These are phyloP conservation scores for Lithocarpus polystachyus DNA, from an alignment of 306 rosid genomes.

Conservation along the genomic window DNA sequence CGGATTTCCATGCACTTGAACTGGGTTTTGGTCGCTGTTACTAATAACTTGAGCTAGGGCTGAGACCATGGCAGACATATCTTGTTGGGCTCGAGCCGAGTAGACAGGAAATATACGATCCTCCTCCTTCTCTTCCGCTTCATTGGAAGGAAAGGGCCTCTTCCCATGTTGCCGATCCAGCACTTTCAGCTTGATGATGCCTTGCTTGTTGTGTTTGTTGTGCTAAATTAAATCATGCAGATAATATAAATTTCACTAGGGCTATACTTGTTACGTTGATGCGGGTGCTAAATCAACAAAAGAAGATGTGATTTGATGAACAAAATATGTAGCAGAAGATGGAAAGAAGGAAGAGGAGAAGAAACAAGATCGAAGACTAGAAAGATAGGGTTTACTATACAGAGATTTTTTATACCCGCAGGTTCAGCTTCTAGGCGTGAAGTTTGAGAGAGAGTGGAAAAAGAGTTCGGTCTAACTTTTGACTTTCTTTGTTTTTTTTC, in stretches of 20 bases:
- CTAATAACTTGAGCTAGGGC: conserved; percentile 75
- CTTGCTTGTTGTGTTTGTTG: background rate
- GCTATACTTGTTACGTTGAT: no score
- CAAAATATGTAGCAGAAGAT: background rate
- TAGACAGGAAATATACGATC: conserved; percentile 56
- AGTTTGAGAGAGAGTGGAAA: background rate
- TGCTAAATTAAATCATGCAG: background rate
- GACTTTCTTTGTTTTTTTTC: background rate
- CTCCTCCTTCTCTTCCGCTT: conserved; percentile 52
- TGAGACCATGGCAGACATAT: conserved; percentile 70
- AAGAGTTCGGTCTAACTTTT: background rate
- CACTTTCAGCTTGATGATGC: conserved; percentile 10
- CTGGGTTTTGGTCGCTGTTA: conserved; percentile 16
- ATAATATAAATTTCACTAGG: background rate
- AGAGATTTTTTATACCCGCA: background rate
- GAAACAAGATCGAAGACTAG: background rate
- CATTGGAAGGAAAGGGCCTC: conserved; percentile 41
- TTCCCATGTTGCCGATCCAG: conserved; percentile 47
- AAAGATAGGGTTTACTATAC: background rate
- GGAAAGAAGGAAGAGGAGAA: background rate
- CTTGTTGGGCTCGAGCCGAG: conserved; percentile 71
- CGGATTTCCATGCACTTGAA: conserved; percentile 24
- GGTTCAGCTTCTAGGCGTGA: background rate
- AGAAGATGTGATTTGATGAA: no score
- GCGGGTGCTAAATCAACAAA: no score